Conservation (phyloP, 352 stramenopile genomes). For the Phytophthora pisi region DNA sequence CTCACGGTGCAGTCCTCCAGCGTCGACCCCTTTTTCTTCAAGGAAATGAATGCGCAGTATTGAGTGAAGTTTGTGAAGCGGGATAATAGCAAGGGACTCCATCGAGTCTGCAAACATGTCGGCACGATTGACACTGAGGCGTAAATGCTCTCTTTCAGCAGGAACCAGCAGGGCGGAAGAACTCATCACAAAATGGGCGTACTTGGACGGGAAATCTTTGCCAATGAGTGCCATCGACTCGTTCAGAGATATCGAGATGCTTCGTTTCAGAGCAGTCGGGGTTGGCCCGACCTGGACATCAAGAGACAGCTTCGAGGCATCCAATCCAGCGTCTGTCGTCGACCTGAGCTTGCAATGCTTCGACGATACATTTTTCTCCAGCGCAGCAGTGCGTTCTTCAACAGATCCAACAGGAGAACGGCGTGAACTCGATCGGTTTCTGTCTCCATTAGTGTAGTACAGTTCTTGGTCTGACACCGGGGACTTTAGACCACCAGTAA, state of each 20-base stretch:
- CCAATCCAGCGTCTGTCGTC: not conserved
- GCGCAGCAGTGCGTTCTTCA: constrained; percentile 17
- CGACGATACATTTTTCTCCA: not conserved
- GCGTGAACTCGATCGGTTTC: not conserved
- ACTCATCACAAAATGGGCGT: constrained; percentile 37
- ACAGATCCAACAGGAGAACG: constrained; percentile 14
- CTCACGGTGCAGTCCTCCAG: constrained; percentile 68
- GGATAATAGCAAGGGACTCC: constrained; percentile 36
- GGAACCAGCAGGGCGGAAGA: constrained; percentile 26
- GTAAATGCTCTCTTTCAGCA: constrained; percentile 28
- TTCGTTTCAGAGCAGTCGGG: not conserved
- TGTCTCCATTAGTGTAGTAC: no score
- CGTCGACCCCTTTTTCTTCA: constrained; percentile 62
- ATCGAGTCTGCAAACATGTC: constrained; percentile 43
- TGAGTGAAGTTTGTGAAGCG: constrained; percentile 28
- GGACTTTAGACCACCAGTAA: no score
- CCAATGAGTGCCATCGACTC: constrained; percentile 18
- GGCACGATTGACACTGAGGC: constrained; percentile 31
- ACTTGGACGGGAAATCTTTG: constrained; percentile 39
- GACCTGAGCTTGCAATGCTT: constrained; percentile 4
- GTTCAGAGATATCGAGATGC: constrained; percentile 6
- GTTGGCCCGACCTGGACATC: constrained; percentile 4
- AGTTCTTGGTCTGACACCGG: no score
- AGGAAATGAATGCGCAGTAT: constrained; percentile 61
- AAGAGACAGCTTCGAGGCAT: constrained; percentile 21